phyloP scores from a whole-genome alignment of 2,329 filamentous ascomycete genomes.

The Fusarium sp. region DNA sequence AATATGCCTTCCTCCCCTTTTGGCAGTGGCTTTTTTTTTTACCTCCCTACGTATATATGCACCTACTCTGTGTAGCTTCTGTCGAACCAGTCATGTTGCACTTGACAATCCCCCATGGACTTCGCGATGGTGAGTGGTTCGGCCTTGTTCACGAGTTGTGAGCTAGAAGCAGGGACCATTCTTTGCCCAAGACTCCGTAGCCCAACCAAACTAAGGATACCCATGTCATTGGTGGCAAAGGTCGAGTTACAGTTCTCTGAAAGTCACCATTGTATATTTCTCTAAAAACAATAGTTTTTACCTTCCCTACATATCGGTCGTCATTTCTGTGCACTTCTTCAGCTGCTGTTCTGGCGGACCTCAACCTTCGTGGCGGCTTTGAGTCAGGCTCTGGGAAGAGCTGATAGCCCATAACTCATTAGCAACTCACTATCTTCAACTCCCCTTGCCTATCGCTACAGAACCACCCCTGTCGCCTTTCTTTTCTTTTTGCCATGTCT shows the following conservation, averaged over 20 bases:
- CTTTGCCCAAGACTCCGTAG: neutral
- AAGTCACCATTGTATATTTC: neutral
- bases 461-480: constrained; percentile 30
- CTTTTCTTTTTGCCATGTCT: constrained; percentile 28
- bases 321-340: constrained; percentile 1
- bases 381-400: constrained; percentile 5
- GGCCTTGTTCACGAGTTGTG: constrained; percentile 31
- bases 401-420: constrained; percentile 15
- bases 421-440: constrained; percentile 18
- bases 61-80: neutral
- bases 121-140: constrained; percentile 17
- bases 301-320: neutral
- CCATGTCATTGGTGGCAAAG: constrained; percentile 28
- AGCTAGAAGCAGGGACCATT: constrained; percentile 23
- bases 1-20: neutral
- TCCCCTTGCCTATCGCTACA: constrained; percentile 22
- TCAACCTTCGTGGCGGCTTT: constrained; percentile 19
- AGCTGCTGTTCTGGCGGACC: constrained; percentile 14
- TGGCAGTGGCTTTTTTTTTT: neutral
- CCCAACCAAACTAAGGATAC: constrained; percentile 13
- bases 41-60: neutral
- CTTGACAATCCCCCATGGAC: neutral
- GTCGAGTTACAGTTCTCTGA: constrained; percentile 10
- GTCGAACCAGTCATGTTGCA: neutral
- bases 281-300: neutral